phyloP scores from a whole-genome alignment of 2,329 filamentous ascomycete species.

The Hypoxylon sp. region DNA sequence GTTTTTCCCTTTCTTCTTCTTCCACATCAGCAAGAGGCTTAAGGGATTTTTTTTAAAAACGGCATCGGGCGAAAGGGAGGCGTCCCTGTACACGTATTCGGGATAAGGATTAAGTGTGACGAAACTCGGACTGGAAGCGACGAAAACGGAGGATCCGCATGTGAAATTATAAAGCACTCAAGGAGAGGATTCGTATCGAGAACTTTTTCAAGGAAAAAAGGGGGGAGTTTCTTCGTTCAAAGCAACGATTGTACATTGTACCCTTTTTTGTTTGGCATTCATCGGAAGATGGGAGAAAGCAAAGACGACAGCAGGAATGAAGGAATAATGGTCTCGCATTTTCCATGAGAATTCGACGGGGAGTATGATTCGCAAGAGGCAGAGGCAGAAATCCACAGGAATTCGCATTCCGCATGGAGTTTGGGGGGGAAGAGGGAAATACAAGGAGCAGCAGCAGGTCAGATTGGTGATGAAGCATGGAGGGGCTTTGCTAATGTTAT shows the following conservation, averaged over 20 bases:
- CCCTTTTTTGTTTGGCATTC: conserved; percentile 18
- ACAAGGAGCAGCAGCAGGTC: conserved; percentile 7
- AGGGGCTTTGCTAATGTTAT: neutral
- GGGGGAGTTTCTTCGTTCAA: conserved; percentile 31
- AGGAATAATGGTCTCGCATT: conserved; percentile 1
- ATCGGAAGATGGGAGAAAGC: conserved; percentile 15
- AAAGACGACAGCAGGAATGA: neutral
- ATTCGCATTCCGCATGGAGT: conserved; percentile 40
- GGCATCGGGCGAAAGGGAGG: conserved; percentile 35
- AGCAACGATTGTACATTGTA: conserved; percentile 39
- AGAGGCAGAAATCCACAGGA: conserved; percentile 18
- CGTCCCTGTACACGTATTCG: conserved; percentile 47
- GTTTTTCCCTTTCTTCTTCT: neutral
- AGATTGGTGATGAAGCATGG: conserved; percentile 21
- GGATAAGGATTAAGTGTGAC: conserved; percentile 26
- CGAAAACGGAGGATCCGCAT: conserved; percentile 20
- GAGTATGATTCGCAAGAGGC: conserved; percentile 12
- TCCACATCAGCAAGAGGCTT: conserved; percentile 17
- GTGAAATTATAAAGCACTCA: conserved; percentile 22
- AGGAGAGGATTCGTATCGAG: conserved; percentile 7
- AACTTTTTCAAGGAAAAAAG: neutral
- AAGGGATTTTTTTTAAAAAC: conserved; percentile 17
- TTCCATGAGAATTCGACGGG: neutral
- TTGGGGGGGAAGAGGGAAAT: conserved; percentile 5
- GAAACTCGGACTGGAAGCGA: conserved; percentile 8